Conservation (phyloP, 768 basidiomycete genomes). For the Amanita jacksonii region DNA sequence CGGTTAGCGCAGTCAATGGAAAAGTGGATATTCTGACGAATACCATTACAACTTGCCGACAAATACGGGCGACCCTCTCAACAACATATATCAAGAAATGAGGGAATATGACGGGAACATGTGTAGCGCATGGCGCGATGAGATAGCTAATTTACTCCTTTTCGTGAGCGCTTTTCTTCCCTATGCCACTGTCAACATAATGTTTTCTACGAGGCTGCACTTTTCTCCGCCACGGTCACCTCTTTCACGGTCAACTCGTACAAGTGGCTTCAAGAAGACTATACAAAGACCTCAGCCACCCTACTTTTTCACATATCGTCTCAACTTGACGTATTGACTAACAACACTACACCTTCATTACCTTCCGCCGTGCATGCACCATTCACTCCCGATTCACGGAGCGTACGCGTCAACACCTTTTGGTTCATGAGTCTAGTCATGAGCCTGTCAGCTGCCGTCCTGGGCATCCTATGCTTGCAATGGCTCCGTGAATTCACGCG, state of each 20-base stretch:
- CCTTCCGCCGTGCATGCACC: neutral
- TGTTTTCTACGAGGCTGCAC: conserved; percentile 11
- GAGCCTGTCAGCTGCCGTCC: conserved; percentile 15
- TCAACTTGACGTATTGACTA: conserved; percentile 1
- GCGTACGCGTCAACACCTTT: conserved; percentile 16
- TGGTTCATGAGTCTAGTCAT: conserved; percentile 18
- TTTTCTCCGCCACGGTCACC: conserved; percentile 17
- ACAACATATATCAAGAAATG: neutral
- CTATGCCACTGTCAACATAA: neutral
- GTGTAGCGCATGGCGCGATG: conserved; percentile 11
- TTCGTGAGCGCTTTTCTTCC: conserved; percentile 7
- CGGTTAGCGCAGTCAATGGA: too few relatives aligned
- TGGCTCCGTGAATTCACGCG: conserved; percentile 19
- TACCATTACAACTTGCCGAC: too few relatives aligned
- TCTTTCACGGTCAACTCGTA: conserved; percentile 16
- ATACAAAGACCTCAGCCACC: conserved; percentile 7
- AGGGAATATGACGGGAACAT: conserved; percentile 7
- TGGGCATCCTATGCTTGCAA: conserved; percentile 19
- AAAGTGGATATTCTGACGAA: too few relatives aligned
- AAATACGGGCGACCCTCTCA: too few relatives aligned
- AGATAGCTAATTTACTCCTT: conserved; percentile 11
- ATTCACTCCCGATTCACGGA: conserved; percentile 10
- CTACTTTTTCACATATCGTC: conserved; percentile 9
- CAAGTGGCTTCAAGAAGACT: conserved; percentile 12
- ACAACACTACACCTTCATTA: neutral